Evolutionary conservation across 1,284 basidiomycete species (phyloP).

Genomic region (Trichosporon faecale): DNA sequence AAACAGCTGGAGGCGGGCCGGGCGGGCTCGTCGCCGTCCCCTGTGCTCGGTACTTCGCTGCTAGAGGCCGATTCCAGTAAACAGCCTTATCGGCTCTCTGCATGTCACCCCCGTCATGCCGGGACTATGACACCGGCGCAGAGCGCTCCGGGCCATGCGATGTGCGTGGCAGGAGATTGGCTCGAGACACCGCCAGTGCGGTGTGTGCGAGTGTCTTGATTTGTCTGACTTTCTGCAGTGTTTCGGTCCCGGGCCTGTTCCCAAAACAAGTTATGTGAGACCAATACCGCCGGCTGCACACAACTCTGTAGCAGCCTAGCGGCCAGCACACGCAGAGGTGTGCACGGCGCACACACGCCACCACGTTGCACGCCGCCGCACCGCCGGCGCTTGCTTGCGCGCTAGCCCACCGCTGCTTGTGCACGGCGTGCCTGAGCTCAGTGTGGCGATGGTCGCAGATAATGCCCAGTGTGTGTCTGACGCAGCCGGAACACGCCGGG

Average conservation of each 20-base stretch:
- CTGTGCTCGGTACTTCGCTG: not conserved
- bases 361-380: not conserved
- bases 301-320: not conserved
- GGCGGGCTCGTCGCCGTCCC: not conserved
- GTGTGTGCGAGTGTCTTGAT: not conserved
- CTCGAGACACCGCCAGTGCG: not conserved
- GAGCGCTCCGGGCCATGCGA: not conserved
- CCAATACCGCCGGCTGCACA: not conserved
- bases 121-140: not conserved
- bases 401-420: not conserved
- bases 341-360: not conserved
- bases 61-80: not conserved
- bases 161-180: not conserved
- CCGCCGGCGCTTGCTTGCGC: not conserved
- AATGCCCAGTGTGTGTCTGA: not conserved
- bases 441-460: not conserved
- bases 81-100: not conserved
- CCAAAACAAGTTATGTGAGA: not conserved
- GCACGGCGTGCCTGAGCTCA: not conserved
- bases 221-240: not conserved
- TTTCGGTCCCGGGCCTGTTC: not conserved
- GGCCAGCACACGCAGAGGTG: not conserved
- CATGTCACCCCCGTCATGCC: not conserved
- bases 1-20: not conserved
- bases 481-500: slow-evolving; percentile 2